phyloP scores from a whole-genome alignment of 805 yeast species.

The Pichia cabralensis region DNA sequence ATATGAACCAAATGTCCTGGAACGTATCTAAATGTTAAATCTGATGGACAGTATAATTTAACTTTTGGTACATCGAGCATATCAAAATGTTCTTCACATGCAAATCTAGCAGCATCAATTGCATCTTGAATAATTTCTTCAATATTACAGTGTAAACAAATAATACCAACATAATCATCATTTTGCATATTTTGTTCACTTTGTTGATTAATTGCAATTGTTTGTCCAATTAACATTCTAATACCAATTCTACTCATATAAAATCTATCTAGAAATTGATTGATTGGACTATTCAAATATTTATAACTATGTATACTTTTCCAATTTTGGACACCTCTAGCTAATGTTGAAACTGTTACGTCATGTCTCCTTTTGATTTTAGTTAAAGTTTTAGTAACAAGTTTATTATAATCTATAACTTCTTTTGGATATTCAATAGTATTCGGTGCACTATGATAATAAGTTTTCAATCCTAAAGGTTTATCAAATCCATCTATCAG shows the following conservation, averaged over 20 bases:
- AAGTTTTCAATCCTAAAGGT: slow-evolving; percentile 10
- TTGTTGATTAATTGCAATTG: slow-evolving; percentile 51
- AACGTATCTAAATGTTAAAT: slow-evolving; percentile 78
- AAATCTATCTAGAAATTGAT: slow-evolving; percentile 73
- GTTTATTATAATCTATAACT: slow-evolving; percentile 58
- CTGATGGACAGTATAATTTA: slow-evolving; percentile 63
- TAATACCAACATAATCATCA: slow-evolving; percentile 77
- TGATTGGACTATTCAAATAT: slow-evolving; percentile 61
- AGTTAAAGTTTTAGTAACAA: slow-evolving; percentile 54
- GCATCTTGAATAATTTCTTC: slow-evolving; percentile 81
- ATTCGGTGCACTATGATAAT: slow-evolving; percentile 39
- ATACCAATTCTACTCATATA: slow-evolving; percentile 89
- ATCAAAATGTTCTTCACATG: slow-evolving; percentile 87
- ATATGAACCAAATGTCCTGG: slow-evolving; percentile 90
- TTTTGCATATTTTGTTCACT: slow-evolving; percentile 30
- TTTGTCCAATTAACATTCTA: slow-evolving; percentile 91
- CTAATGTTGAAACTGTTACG: slow-evolving; percentile 87
- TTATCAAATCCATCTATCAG: slow-evolving; percentile 8
- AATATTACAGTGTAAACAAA: slow-evolving; percentile 76
- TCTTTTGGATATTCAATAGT: slow-evolving; percentile 60
- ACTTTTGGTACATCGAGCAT: slow-evolving; percentile 80
- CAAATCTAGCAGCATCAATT: slow-evolving; percentile 79
- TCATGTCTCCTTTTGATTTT: slow-evolving; percentile 79
- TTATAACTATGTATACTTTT: slow-evolving; percentile 39
- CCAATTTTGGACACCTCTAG: slow-evolving; percentile 90